Evolutionary conservation across 2,329 filamentous ascomycete genomes (phyloP).

Genomic region (Xylariaceae sp.): DNA sequence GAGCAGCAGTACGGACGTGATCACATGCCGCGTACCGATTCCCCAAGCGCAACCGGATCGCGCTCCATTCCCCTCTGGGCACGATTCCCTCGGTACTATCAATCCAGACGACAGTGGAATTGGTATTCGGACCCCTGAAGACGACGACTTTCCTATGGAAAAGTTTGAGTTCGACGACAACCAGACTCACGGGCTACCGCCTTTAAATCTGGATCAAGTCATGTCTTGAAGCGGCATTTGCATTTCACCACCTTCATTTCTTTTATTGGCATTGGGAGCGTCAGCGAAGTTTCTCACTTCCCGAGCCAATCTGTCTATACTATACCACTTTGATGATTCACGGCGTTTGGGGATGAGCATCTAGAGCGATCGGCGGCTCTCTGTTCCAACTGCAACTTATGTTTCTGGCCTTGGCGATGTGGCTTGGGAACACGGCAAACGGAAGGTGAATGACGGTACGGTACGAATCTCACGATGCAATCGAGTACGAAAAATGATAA

Average conservation of each 20-base stretch:
- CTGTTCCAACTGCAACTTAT: conserved; percentile 1
- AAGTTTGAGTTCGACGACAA: conserved; percentile 51
- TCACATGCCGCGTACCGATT: conserved; percentile 36
- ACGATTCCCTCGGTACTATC: conserved; percentile 42
- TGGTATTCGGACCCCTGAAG: conserved; percentile 63
- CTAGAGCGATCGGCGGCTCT: conserved; percentile 1
- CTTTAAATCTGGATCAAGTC: conserved; percentile 19
- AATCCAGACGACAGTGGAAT: conserved; percentile 73
- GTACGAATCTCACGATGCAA: no score
- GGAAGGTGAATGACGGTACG: conserved; percentile 6
- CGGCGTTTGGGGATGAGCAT: conserved; percentile 13
- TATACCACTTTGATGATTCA: conserved; percentile 16
- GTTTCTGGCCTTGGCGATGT: conserved; percentile 3
- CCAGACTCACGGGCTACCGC: conserved; percentile 35
- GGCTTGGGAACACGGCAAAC: conserved; percentile 9
- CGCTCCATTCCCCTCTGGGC: conserved; percentile 49
- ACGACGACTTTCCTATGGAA: conserved; percentile 59
- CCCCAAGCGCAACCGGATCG: conserved; percentile 48
- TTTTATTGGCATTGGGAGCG: conserved; percentile 1
- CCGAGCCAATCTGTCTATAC: conserved; percentile 10
- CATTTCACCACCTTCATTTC: not conserved
- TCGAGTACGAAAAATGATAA: no score
- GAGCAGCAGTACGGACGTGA: conserved; percentile 46
- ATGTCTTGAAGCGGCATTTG: conserved; percentile 3
- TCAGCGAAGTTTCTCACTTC: conserved; percentile 3